These are phyloP conservation scores for Penicillium lividum DNA, from an alignment of 495 filamentous ascomycete genomes.

Conservation along the genomic window DNA sequence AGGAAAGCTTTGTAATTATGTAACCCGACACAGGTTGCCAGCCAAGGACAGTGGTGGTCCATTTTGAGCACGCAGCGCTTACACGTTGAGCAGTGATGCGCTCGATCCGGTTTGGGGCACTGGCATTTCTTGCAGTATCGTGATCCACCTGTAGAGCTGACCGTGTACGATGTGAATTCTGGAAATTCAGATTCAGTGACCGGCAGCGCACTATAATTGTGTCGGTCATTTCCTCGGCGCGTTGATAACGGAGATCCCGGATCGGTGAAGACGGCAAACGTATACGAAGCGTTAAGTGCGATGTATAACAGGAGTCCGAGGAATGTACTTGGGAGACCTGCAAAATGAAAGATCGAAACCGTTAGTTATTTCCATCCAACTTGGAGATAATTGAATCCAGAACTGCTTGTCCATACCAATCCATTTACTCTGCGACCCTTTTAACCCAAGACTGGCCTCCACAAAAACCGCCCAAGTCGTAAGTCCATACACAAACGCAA, in stretches of 20 bases:
- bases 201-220: constrained; percentile 64
- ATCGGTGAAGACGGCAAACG: constrained; percentile 85
- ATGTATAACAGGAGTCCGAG: constrained; percentile 72
- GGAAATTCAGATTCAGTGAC: constrained; percentile 64
- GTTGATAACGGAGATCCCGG: constrained; percentile 70
- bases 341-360: neutral
- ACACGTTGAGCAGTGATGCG: constrained; percentile 95
- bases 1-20: constrained; percentile 95
- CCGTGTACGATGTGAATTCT: constrained; percentile 72
- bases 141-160: constrained; percentile 81
- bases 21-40: constrained; percentile 92
- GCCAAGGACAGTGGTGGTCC: constrained; percentile 99
- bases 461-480: constrained; percentile 92
- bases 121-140: constrained; percentile 98
- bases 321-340: constrained; percentile 49
- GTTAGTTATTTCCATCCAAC: neutral
- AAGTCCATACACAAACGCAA: constrained; percentile 83
- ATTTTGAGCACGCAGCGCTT: constrained; percentile 94
- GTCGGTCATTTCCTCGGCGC: constrained; percentile 31
- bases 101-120: constrained; percentile 87
- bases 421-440: constrained; percentile 56
- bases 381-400: neutral
- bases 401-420: constrained; percentile 57
- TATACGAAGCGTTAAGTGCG: constrained; percentile 85
- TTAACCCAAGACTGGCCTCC: constrained; percentile 71